Base-by-base conservation (phyloP, 2,329 filamentous ascomycete species). In the Ilyonectria sp. region DNA sequence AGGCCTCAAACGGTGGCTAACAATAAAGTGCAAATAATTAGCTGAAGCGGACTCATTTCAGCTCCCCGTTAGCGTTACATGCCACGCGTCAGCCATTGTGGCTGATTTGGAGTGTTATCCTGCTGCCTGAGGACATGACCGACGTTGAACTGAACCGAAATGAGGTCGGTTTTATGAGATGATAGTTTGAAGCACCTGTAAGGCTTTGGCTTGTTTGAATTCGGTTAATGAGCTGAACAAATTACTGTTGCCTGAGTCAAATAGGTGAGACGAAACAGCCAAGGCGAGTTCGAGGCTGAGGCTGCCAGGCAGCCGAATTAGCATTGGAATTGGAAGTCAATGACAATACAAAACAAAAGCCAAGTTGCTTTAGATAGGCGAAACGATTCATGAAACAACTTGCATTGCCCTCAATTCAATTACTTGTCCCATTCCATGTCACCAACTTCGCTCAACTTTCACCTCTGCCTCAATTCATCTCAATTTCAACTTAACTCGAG, bases 71-170 rank as follows among this genome's bases (percentile, higher is more conserved):
- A 50, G 47, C 15, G 23, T 31, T 9, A 9, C 47, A 50, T 10
- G 13, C 15, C 6, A 23, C 23, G 19, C 35, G 26, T n/a, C 40
- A 56, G 31, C 31, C 13, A 21, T 26, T 44, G 52, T 63, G 44
- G 60, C 53, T 44, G 15, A 52, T 47, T 26, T 13, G 31, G 17
- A 15, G 13, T 29, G 17, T 54, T 59, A 59, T 49, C 54, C 31
- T 40, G 62, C 29, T 65, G 62, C 56, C 62, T 56, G 50, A 50
- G 50, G 21, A 56, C 31, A 11, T 17, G 49, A 17, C 19, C 21
- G 26, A 15, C 29, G 13, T 2, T n/a, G 17, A 56, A 56, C 56
- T 23, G 49, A 11, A n/a, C 9, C 40, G 19, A 29, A 49, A 47
- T 29, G 23, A 49, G 46, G 46, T 17, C 23, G 9, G 13, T n/a